Evolutionary conservation across 805 yeast genomes (phyloP).

Genomic region (Wickerhamomyces tratensis): DNA sequence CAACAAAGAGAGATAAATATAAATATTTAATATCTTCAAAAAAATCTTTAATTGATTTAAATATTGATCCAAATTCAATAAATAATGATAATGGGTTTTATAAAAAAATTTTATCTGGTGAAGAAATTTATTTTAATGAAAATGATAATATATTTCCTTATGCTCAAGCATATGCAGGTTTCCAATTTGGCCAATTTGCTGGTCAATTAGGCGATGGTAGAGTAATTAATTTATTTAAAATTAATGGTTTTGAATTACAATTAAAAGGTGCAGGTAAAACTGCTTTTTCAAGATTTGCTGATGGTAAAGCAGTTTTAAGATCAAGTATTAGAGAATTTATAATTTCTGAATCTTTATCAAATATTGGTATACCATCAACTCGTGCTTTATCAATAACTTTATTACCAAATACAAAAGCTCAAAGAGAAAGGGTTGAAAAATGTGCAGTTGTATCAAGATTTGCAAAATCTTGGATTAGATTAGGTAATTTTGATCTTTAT

Average conservation of each 20-base stretch:
- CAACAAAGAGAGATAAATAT: slow-evolving; percentile 48
- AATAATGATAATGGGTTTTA: slow-evolving; percentile 29
- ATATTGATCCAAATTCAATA: slow-evolving; percentile 25
- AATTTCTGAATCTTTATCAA: slow-evolving; percentile 70
- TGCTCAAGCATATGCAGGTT: slow-evolving; percentile 90
- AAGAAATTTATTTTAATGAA: slow-evolving; percentile 27
- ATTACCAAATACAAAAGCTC: slow-evolving; percentile 71
- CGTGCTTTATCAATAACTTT: slow-evolving; percentile 68
- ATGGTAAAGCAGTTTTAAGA: slow-evolving; percentile 87
- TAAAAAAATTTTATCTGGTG: slow-evolving; percentile 54
- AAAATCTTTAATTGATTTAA: slow-evolving; percentile 52
- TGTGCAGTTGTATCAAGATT: slow-evolving; percentile 82
- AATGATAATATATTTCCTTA: slow-evolving; percentile 52
- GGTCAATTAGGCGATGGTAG: slow-evolving; percentile 98
- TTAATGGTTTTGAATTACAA: slow-evolving; percentile 63
- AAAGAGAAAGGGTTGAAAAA: slow-evolving; percentile 58
- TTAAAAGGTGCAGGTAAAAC: slow-evolving; percentile 90
- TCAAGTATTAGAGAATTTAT: slow-evolving; percentile 85
- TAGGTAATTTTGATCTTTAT: slow-evolving; percentile 83
- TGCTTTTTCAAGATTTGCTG: slow-evolving; percentile 91
- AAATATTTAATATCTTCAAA: slow-evolving; percentile 48
- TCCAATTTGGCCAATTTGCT: slow-evolving; percentile 93
- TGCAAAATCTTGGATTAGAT: slow-evolving; percentile 79
- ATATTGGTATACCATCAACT: slow-evolving; percentile 80
- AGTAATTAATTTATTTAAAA: slow-evolving; percentile 72